Evolutionary conservation across 176 grass and related monocot genomes (phyloP).

Genomic region (Alloteropsis semialata): DNA sequence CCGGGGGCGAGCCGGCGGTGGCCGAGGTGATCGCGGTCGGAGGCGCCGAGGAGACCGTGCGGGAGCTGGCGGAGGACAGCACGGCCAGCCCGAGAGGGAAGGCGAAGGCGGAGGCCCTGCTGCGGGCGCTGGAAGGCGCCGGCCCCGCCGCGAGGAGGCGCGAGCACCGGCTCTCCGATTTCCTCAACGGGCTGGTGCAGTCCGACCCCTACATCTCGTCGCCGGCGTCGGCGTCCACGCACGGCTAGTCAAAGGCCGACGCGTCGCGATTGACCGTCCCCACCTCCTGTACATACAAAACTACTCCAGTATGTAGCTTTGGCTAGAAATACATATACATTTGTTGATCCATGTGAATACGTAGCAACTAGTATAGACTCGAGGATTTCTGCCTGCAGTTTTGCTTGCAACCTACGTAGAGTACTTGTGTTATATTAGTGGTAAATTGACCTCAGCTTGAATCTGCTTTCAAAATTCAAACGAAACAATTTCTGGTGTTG

Average conservation of each 20-base stretch:
- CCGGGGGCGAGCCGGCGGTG: constrained; percentile 55
- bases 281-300: background rate
- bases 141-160: background rate
- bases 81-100: constrained; percentile 60
- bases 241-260: constrained; percentile 15
- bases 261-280: background rate
- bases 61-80: constrained; percentile 48
- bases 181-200: constrained; percentile 40
- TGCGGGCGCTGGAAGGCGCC: constrained; percentile 46
- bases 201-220: constrained; percentile 51
- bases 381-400: background rate
- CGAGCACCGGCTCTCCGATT: constrained; percentile 42
- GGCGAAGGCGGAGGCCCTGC: constrained; percentile 68
- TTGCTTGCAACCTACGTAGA: background rate
- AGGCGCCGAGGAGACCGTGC: constrained; percentile 37
- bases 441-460: background rate
- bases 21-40: constrained; percentile 56
- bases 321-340: background rate
- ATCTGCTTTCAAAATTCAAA: background rate
- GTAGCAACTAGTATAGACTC: background rate
- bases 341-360: constrained; percentile 17
- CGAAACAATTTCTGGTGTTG: background rate
- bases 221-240: constrained; percentile 42
- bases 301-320: background rate
- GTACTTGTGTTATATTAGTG: background rate